Evolutionary conservation across 495 filamentous ascomycete species (phyloP).

Genomic region (Cenococcum geophilum): DNA sequence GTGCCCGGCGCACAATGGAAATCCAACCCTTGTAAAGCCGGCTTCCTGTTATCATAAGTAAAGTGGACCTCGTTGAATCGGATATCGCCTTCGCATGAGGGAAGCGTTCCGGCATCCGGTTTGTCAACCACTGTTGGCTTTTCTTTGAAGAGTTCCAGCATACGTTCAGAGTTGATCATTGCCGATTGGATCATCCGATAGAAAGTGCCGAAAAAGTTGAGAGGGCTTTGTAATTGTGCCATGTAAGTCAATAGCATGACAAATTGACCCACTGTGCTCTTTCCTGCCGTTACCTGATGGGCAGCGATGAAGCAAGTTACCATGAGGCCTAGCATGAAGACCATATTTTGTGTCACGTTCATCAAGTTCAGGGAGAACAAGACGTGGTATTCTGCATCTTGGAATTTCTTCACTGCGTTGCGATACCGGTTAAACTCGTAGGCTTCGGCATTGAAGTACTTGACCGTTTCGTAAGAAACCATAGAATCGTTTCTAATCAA

Average conservation of each 20-base stretch:
- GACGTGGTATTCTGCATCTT: conserved; percentile 81
- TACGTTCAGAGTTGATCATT: conserved; percentile 92
- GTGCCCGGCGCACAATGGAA: conserved; percentile 84
- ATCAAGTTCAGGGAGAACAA: conserved; percentile 81
- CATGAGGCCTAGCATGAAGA: conserved; percentile 87
- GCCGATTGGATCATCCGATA: conserved; percentile 93
- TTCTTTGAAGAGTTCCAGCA: conserved; percentile 93
- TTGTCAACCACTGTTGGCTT: conserved; percentile 82
- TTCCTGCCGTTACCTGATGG: conserved; percentile 73
- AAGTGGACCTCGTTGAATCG: conserved; percentile 83
- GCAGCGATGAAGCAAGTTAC: conserved; percentile 79
- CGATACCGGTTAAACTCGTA: conserved; percentile 89
- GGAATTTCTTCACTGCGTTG: conserved; percentile 70
- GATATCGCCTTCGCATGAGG: conserved; percentile 70
- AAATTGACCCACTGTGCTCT: conserved; percentile 69
- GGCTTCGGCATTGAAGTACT: conserved; percentile 95
- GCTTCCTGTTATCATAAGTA: conserved; percentile 79
- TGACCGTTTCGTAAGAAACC: conserved; percentile 96
- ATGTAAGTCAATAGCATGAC: conserved; percentile 81
- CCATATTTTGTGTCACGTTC: conserved; percentile 88
- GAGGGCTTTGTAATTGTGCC: conserved; percentile 80
- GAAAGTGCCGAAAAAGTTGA: conserved; percentile 98
- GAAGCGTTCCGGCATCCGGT: conserved; percentile 49
- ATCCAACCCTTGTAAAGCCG: conserved; percentile 72
- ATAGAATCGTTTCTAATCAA: conserved; percentile 78